phyloP scores from a whole-genome alignment of 164 flowering plant genomes.

The Euptelea pleiosperma region DNA sequence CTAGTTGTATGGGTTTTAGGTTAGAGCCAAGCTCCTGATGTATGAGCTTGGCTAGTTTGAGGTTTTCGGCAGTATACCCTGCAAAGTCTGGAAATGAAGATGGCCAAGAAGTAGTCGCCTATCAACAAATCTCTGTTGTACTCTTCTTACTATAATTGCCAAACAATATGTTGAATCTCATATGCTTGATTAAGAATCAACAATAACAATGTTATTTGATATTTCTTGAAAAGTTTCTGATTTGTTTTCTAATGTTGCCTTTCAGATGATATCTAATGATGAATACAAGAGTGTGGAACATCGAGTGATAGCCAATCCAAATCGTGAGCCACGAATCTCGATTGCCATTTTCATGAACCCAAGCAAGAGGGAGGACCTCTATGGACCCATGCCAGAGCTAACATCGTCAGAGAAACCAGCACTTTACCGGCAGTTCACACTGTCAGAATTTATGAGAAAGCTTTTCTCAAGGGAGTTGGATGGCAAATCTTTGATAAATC shows the following conservation, averaged over 20 bases:
- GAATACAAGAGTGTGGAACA: constrained; percentile 53
- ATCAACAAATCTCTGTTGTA: too few species aligned
- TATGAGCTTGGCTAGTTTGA: too few species aligned
- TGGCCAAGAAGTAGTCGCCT: too few species aligned
- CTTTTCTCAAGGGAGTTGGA: constrained; percentile 36
- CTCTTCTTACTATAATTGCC: too few species aligned
- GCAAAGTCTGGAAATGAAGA: too few species aligned
- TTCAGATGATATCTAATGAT: constrained; percentile 47
- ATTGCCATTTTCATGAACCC: constrained; percentile 40
- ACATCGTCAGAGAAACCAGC: constrained; percentile 42
- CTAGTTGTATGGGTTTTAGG: too few species aligned
- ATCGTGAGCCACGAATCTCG: constrained; percentile 33
- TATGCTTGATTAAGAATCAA: too few species aligned
- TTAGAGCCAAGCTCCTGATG: too few species aligned
- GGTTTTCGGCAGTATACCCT: too few species aligned
- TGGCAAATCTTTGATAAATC: constrained; percentile 32
- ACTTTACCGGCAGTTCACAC: constrained; percentile 26
- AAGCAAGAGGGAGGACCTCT: constrained; percentile 24
- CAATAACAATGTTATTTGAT: too few species aligned
- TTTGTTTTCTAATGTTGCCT: neutral
- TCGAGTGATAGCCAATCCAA: constrained; percentile 45
- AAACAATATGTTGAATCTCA: too few species aligned
- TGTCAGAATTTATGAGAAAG: constrained; percentile 28
- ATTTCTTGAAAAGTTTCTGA: neutral
- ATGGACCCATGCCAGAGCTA: constrained; percentile 49